Evolutionary conservation across 2,329 filamentous ascomycete species (phyloP).

Genomic region (Neofusicoccum umdonicola): DNA sequence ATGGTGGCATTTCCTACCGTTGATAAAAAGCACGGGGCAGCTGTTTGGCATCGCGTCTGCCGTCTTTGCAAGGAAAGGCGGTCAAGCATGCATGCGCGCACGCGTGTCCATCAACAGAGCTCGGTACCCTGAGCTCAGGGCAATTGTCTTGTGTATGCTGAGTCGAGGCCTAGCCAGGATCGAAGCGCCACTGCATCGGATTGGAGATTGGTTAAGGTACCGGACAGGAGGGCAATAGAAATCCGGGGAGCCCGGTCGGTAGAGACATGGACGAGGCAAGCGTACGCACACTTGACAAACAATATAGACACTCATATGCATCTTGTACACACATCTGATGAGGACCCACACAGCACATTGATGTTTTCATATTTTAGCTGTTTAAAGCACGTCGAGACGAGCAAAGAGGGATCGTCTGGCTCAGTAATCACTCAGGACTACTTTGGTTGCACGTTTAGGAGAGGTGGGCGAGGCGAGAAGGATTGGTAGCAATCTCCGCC

Average conservation of each 20-base stretch:
- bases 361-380: background rate
- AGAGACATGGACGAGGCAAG: background rate
- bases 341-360: background rate
- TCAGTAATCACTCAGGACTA: background rate
- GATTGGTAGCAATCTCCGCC: slow-evolving; percentile 8
- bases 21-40: background rate
- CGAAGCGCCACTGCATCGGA: background rate
- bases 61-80: background rate
- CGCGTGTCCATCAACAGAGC: background rate
- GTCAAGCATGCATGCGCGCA: background rate
- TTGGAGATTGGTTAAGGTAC: background rate
- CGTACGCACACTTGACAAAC: background rate
- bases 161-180: background rate
- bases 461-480: background rate
- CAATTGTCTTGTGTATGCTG: background rate
- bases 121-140: background rate
- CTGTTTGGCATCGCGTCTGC: background rate
- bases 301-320: background rate
- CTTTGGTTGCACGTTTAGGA: background rate
- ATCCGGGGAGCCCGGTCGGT: background rate
- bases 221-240: background rate
- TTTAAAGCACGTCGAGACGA: background rate
- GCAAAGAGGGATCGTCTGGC: background rate
- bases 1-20: background rate
- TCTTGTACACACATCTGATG: background rate